Conservation (phyloP, 352 stramenopile species). For the Peronospora belbahrii region DNA sequence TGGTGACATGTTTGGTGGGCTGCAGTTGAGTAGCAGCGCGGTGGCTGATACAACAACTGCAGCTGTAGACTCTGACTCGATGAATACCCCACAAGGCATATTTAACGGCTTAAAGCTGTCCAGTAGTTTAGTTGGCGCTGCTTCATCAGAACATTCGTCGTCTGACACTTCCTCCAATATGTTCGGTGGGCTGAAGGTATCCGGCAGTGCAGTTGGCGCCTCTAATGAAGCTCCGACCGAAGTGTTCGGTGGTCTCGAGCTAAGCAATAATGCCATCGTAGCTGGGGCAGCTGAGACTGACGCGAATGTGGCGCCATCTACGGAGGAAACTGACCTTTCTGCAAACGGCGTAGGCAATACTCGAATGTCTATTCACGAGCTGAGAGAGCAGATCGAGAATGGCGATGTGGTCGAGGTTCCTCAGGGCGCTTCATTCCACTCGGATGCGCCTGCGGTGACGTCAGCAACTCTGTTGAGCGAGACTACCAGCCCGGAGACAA, state of each 20-base stretch:
- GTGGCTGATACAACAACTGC: background rate
- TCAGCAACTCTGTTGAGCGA: slow-evolving; percentile 9
- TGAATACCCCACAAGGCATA: slow-evolving; percentile 4
- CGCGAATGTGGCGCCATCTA: background rate
- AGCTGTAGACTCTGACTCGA: background rate
- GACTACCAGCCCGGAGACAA: slow-evolving; percentile 13
- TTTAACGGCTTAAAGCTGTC: slow-evolving; percentile 20
- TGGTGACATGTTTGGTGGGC: slow-evolving; percentile 17
- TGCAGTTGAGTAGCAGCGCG: slow-evolving; percentile 11
- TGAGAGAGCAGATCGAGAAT: slow-evolving; percentile 30
- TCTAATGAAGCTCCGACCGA: background rate
- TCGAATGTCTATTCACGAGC: slow-evolving; percentile 48
- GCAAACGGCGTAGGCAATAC: slow-evolving; percentile 18
- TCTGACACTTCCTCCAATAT: background rate
- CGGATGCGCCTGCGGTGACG: slow-evolving; percentile 3
- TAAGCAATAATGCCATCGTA: slow-evolving; percentile 7
- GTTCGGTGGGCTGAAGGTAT: slow-evolving; percentile 13
- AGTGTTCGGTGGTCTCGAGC: slow-evolving; percentile 10
- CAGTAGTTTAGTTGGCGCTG: slow-evolving; percentile 1
- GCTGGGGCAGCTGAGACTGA: slow-evolving; percentile 5
- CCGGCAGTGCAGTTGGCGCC: slow-evolving; percentile 2
- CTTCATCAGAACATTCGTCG: background rate
- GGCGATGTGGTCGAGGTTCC: background rate
- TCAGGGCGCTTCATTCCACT: slow-evolving; percentile 2
- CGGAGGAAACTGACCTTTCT: slow-evolving; percentile 1